phyloP scores from a whole-genome alignment of 2,329 filamentous ascomycete species.

The Fusarium citri region DNA sequence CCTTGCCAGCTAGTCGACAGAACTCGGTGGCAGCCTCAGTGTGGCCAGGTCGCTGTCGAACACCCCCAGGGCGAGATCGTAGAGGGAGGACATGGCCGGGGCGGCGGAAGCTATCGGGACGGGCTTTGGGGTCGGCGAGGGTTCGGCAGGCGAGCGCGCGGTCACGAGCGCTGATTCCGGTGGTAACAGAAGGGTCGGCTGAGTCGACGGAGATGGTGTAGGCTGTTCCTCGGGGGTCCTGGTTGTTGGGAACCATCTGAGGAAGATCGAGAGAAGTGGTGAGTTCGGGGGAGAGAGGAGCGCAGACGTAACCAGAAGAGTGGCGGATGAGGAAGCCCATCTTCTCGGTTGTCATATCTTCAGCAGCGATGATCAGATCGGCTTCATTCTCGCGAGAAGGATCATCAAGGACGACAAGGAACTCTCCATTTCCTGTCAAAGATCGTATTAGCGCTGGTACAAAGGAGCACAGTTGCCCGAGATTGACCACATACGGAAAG shows the following conservation, averaged over 20 bases:
- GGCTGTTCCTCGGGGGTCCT: conserved; percentile 90
- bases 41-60: conserved; percentile 83
- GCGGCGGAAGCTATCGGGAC: conserved; percentile 74
- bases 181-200: conserved; percentile 77
- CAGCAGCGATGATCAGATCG: conserved; percentile 94
- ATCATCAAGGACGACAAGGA: conserved; percentile 95
- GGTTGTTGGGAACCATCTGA: conserved; percentile 81
- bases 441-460: conserved; percentile 21
- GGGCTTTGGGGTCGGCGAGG: conserved; percentile 75
- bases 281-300: conserved; percentile 77
- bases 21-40: conserved; percentile 95
- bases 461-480: background rate
- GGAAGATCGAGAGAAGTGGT: conserved; percentile 80
- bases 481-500: conserved; percentile 66
- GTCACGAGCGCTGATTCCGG: conserved; percentile 91
- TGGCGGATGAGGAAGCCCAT: conserved; percentile 97
- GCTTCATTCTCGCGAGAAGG: conserved; percentile 96
- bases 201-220: conserved; percentile 94
- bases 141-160: conserved; percentile 82
- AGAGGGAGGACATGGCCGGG: conserved; percentile 94
- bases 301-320: conserved; percentile 91
- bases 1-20: conserved; percentile 84
- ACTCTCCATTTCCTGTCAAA: conserved; percentile 78
- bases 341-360: conserved; percentile 85
- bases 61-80: conserved; percentile 81